phyloP scores from a whole-genome alignment of 2,329 filamentous ascomycete genomes.

The Verticillium zaregamsianum region DNA sequence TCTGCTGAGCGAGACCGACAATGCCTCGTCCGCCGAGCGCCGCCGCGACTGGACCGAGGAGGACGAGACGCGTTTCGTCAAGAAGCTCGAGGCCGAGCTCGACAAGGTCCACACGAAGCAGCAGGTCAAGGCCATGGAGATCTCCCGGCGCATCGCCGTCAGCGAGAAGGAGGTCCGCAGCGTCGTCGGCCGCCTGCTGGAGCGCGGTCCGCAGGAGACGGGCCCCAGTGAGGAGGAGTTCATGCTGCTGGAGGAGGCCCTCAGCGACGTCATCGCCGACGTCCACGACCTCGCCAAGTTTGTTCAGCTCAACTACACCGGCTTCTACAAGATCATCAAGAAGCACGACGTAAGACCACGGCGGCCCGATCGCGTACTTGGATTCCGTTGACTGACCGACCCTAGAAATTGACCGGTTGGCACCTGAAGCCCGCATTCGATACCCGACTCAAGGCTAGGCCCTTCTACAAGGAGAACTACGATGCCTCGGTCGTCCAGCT shows the following conservation, averaged over 20 bases:
- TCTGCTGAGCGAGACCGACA: background rate
- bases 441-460: constrained; percentile 87
- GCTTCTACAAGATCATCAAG: constrained; percentile 99
- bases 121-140: constrained; percentile 95
- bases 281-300: constrained; percentile 98
- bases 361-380: background rate
- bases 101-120: constrained; percentile 98
- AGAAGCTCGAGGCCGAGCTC: constrained; percentile 81
- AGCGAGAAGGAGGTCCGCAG: constrained; percentile 88
- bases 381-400: background rate
- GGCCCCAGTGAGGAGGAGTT: constrained; percentile 86
- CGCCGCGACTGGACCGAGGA: constrained; percentile 78
- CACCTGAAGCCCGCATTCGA: constrained; percentile 95
- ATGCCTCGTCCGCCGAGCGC: constrained; percentile 32
- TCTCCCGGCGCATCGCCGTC: constrained; percentile 81
- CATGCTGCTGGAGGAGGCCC: constrained; percentile 84
- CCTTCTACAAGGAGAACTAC: constrained; percentile 99
- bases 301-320: constrained; percentile 96
- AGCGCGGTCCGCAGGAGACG: constrained; percentile 51
- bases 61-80: constrained; percentile 85
- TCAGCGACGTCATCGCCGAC: constrained; percentile 97
- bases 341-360: constrained; percentile 78
- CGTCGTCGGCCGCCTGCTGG: constrained; percentile 72
- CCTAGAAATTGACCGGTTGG: constrained; percentile 91
- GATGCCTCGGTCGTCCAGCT: constrained; percentile 93